Percentiles rank a stretch among this genome's conserved stretches.
Conservation (phyloP, 306 rosid genomes). For the Pyrus pyrifolia region DNA sequence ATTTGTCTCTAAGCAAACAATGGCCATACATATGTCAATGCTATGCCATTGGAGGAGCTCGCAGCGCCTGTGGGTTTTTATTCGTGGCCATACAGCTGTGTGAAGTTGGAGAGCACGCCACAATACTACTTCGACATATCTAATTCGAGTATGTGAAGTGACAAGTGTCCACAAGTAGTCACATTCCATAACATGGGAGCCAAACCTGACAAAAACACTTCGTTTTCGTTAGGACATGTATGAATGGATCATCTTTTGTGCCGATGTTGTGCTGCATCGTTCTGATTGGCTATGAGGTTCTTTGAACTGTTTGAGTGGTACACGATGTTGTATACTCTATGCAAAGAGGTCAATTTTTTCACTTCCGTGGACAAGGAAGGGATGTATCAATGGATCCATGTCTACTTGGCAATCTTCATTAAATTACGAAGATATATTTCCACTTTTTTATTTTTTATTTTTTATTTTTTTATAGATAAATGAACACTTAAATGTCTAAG, state of each 20-base stretch:
- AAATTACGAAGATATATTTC: no score
- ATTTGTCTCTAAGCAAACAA: conserved; percentile 1
- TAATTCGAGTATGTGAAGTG: background rate
- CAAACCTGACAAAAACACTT: background rate
- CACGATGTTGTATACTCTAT: background rate
- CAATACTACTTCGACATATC: background rate
- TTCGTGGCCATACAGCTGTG: conserved; percentile 6
- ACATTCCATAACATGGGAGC: background rate
- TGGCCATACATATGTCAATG: background rate
- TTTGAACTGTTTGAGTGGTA: background rate
- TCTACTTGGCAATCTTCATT: background rate
- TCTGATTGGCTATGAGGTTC: background rate
- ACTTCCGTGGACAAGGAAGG: background rate
- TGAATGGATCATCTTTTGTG: background rate
- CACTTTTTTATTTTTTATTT: no score
- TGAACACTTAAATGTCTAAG: no score
- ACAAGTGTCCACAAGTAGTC: conserved; percentile 1
- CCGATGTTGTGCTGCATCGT: background rate
- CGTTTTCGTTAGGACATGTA: background rate
- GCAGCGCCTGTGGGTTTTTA: background rate
- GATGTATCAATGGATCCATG: background rate
- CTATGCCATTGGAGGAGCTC: background rate
- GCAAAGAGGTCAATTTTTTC: background rate
- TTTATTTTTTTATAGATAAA: no score
- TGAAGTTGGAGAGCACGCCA: conserved; percentile 12